phyloP scores from a whole-genome alignment of 768 basidiomycete genomes.

The Dictyophora rubrovolvata region DNA sequence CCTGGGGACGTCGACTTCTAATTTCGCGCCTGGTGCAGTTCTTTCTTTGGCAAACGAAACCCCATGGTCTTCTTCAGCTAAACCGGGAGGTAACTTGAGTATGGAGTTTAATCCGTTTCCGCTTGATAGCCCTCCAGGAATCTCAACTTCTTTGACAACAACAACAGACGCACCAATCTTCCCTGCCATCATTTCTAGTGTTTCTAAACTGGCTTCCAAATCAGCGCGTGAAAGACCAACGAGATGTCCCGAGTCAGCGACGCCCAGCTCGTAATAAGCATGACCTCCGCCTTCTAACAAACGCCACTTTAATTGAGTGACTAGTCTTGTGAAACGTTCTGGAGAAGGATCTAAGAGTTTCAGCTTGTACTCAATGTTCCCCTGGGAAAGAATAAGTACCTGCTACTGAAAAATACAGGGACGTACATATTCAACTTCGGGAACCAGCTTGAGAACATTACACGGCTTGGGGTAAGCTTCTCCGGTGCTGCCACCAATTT shows the following conservation, averaged over 20 bases:
- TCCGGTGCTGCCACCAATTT: constrained; percentile 20
- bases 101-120: background rate
- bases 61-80: constrained; percentile 20
- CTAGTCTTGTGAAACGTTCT: constrained; percentile 69
- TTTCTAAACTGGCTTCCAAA: constrained; percentile 73
- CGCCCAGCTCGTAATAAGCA: constrained; percentile 75
- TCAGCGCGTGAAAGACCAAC: constrained; percentile 67
- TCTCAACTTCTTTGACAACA: constrained; percentile 80
- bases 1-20: background rate
- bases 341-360: constrained; percentile 74
- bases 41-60: constrained; percentile 23
- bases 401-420: background rate
- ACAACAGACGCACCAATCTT: constrained; percentile 90
- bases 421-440: constrained; percentile 59
- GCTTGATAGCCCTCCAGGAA: constrained; percentile 32
- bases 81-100: background rate
- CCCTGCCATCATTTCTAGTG: constrained; percentile 87
- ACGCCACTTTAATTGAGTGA: constrained; percentile 95
- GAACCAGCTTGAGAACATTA: constrained; percentile 54
- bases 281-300: constrained; percentile 76
- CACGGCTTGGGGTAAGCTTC: constrained; percentile 18
- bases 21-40: constrained; percentile 15
- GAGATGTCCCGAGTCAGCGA: constrained; percentile 81
- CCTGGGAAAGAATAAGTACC: constrained; percentile 27
- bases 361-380: constrained; percentile 92